Percentiles rank a stretch among this genome's conserved stretches.
Conservation (phyloP, 805 yeast genomes). For the Sugiyamaella valdiviana region DNA sequence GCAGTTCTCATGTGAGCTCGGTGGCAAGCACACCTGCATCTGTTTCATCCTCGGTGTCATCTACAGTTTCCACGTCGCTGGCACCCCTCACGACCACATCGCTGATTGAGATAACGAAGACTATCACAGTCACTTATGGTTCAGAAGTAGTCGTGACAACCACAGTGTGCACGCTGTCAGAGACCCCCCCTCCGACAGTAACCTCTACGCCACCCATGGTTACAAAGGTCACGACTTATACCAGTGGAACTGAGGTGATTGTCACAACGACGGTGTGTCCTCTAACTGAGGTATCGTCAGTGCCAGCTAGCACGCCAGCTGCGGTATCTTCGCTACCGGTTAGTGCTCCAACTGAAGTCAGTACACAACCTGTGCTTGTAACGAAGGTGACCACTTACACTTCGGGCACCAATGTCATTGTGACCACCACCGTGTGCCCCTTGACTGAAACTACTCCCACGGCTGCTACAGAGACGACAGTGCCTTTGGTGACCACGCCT, state of each 20-base stretch:
- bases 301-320: background rate
- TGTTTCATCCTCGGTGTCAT: no score
- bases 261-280: conserved; percentile 10
- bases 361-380: background rate
- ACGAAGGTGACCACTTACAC: conserved; percentile 8
- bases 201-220: background rate
- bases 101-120: background rate
- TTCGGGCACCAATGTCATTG: conserved; percentile 1
- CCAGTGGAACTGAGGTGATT: conserved; percentile 4
- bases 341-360: background rate
- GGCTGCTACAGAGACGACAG: conserved; percentile 7
- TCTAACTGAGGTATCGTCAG: background rate
- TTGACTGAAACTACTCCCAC: conserved; percentile 4
- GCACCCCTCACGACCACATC: background rate
- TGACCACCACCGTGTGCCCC: conserved; percentile 13
- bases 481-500: no score
- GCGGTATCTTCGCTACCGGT: background rate
- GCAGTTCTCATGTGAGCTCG: no score
- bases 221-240: conserved; percentile 1
- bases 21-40: no score
- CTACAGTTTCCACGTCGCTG: no score
- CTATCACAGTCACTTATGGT: conserved; percentile 4
- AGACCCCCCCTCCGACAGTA: background rate
- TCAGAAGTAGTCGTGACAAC: conserved; percentile 1
- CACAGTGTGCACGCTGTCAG: conserved; percentile 7